phyloP scores from a whole-genome alignment of 78 protist genomes.

The Dictyostelium capitatum region DNA sequence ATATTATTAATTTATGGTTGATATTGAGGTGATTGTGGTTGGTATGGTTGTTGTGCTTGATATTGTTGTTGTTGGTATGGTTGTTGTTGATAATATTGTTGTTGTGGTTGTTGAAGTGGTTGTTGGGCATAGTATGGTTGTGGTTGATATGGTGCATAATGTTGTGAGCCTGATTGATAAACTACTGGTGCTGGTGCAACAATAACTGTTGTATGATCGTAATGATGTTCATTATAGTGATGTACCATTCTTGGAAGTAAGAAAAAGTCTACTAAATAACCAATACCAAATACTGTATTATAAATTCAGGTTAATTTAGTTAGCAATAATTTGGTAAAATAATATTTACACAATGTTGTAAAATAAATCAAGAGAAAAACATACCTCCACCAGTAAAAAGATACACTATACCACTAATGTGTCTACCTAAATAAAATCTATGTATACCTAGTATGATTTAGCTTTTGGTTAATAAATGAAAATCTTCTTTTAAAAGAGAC shows the following conservation, averaged over 20 bases:
- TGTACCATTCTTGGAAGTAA: conserved; percentile 19
- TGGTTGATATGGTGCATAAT: conserved; percentile 60
- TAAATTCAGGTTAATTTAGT: no score
- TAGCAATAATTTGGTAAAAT: no score
- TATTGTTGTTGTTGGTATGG: conserved; percentile 25
- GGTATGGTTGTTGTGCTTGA: conserved; percentile 29
- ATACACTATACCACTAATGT: conserved; percentile 32
- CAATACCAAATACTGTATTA: conserved; percentile 65
- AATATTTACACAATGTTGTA: no score
- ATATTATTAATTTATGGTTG: conserved; percentile 18
- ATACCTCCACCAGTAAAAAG: conserved; percentile 53
- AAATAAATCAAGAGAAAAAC: no score
- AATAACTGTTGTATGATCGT: conserved; percentile 31
- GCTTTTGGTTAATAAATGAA: not conserved
- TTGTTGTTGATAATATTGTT: conserved; percentile 48
- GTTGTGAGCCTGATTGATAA: conserved; percentile 44
- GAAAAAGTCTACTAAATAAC: conserved; percentile 58
- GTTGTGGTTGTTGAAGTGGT: conserved; percentile 40
- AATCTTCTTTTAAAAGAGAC: not conserved
- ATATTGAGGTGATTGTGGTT: conserved; percentile 27
- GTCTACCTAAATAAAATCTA: conserved; percentile 60
- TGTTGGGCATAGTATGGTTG: conserved; percentile 73
- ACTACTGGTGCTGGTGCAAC: conserved; percentile 70
- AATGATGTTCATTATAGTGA: conserved; percentile 40
- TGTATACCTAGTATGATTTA: conserved; percentile 44